Conservation (phyloP, 257 asterid species). For the Datura wrightii region DNA sequence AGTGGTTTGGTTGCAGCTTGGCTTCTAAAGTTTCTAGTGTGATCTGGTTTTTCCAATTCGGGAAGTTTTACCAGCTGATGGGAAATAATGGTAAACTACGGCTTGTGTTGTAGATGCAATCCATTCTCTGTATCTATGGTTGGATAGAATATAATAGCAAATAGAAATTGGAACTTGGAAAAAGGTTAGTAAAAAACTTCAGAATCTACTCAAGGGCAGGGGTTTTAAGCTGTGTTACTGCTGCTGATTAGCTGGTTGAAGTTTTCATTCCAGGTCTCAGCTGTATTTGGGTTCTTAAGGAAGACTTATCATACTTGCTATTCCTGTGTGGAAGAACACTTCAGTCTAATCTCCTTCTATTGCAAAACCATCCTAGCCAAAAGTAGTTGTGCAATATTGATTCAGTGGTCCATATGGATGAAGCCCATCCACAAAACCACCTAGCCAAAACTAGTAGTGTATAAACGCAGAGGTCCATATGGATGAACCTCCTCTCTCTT, state of each 20-base stretch:
- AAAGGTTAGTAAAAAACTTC: neutral
- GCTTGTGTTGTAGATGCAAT: neutral
- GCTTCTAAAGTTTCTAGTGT: neutral
- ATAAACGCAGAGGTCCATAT: neutral
- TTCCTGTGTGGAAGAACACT: neutral
- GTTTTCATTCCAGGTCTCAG: neutral
- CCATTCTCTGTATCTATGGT: neutral
- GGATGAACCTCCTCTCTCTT: neutral
- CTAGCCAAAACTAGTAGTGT: neutral
- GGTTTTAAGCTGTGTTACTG: neutral
- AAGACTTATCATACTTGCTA: neutral
- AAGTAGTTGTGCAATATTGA: neutral
- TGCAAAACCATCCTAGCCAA: neutral
- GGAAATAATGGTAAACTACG: neutral
- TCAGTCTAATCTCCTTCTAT: neutral
- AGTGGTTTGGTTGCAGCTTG: neutral
- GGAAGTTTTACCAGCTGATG: neutral
- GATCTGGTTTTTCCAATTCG: neutral
- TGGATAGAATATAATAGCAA: neutral
- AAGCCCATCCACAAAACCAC: neutral
- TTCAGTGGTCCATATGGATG: neutral
- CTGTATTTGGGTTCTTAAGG: constrained; percentile 5
- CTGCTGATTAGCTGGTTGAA: neutral
- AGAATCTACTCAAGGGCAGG: neutral
- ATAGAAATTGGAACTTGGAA: neutral